Conservation (phyloP, 2,329 filamentous ascomycete genomes). For the Sarocladium strictum region DNA sequence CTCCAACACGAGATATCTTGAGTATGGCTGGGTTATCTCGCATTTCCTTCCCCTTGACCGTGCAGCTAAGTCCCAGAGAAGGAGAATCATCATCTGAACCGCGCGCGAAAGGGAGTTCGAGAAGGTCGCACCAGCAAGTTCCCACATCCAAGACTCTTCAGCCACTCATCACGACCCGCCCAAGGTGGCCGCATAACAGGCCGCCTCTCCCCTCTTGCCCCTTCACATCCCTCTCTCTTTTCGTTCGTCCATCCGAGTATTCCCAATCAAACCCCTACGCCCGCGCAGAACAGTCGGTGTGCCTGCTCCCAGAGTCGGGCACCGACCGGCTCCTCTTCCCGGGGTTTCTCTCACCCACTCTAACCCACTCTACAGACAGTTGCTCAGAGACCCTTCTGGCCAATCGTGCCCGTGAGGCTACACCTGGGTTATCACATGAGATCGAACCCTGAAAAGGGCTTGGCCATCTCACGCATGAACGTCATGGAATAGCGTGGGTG, state of each 20-base stretch:
- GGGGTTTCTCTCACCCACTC: background rate
- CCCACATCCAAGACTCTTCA: background rate
- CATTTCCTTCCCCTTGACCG: background rate
- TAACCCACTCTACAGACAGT: background rate
- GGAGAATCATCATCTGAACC: background rate
- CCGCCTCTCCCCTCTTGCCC: background rate
- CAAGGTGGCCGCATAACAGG: constrained; percentile 8
- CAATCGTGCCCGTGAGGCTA: constrained; percentile 3
- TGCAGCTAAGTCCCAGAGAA: too few species aligned
- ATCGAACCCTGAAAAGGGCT: background rate
- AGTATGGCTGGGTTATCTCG: background rate
- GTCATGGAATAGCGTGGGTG: background rate
- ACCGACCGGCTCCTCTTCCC: background rate
- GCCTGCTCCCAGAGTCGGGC: background rate
- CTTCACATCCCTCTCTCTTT: background rate
- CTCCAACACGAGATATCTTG: background rate
- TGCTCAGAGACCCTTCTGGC: background rate
- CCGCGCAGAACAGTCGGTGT: constrained; percentile 2
- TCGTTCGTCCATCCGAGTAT: background rate
- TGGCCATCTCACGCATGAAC: background rate
- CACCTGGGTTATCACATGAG: background rate
- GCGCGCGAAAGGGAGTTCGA: background rate
- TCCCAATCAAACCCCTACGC: background rate
- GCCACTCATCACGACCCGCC: background rate
- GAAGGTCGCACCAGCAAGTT: background rate